Conservation (phyloP, 1,284 basidiomycete species). For the Ceratobasidium sp. region DNA sequence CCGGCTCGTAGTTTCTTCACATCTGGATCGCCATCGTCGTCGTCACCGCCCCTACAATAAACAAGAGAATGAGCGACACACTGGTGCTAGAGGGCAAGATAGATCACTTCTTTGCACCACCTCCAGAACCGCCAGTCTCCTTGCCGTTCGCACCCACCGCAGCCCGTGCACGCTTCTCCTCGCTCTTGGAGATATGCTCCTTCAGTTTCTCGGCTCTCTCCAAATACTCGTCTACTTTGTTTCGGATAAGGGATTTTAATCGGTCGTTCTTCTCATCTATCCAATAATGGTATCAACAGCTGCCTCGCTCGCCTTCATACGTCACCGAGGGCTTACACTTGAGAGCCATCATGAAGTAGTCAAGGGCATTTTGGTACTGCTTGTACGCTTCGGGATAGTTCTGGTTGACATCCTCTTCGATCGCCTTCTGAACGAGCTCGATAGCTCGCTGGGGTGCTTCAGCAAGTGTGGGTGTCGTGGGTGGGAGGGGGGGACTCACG, state of each 20-base stretch:
- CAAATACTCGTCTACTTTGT: conserved; percentile 93
- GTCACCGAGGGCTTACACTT: conserved; percentile 63
- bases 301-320: background rate
- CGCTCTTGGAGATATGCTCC: conserved; percentile 70
- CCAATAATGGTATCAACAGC: background rate
- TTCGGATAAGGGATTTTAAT: conserved; percentile 85
- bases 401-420: conserved; percentile 93
- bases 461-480: conserved; percentile 6
- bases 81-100: conserved; percentile 11
- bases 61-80: conserved; percentile 24
- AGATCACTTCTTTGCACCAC: conserved; percentile 66
- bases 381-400: conserved; percentile 96
- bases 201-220: conserved; percentile 93
- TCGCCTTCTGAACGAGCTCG: conserved; percentile 92
- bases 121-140: conserved; percentile 65
- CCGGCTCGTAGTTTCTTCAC: conserved; percentile 93
- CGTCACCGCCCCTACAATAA: conserved; percentile 59
- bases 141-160: conserved; percentile 83
- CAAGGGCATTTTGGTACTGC: conserved; percentile 92
- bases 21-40: conserved; percentile 87
- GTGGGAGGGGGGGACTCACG: conserved; percentile 47
- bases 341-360: conserved; percentile 96
- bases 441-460: conserved; percentile 78
- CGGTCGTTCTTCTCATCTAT: conserved; percentile 97
- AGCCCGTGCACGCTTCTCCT: conserved; percentile 75